A percentile compares a stretch with the other conserved stretches of the same genome.
These are phyloP conservation scores for Aspergillus neoniger DNA, from an alignment of 2,329 filamentous ascomycete genomes.

Conservation along the genomic window DNA sequence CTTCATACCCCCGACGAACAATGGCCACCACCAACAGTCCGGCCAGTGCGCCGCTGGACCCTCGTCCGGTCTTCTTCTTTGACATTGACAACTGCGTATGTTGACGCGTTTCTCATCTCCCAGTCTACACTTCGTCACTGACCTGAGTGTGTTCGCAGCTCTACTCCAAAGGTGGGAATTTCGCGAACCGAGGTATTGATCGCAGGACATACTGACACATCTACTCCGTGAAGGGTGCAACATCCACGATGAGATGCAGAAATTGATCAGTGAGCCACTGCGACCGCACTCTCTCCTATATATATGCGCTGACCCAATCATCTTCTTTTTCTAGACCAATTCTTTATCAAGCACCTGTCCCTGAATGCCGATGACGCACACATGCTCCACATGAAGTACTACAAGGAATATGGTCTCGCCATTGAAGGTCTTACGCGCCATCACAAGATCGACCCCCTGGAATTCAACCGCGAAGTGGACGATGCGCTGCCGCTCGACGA, in stretches of 20 bases:
- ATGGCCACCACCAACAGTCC: slow-evolving; percentile 21
- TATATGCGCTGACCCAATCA: background rate
- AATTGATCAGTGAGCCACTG: slow-evolving; percentile 63
- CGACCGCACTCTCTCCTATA: background rate
- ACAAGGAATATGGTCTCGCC: slow-evolving; percentile 93
- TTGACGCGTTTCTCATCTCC: slow-evolving; percentile 15
- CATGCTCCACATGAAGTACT: slow-evolving; percentile 86
- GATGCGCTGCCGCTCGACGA: slow-evolving; percentile 87
- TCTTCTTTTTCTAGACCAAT: slow-evolving; percentile 49
- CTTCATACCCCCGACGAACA: slow-evolving; percentile 19
- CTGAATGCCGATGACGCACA: slow-evolving; percentile 77
- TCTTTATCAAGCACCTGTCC: slow-evolving; percentile 69
- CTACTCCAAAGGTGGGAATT: slow-evolving; percentile 72
- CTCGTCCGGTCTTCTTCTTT: slow-evolving; percentile 68
- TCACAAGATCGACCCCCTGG: slow-evolving; percentile 91
- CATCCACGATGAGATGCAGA: slow-evolving; percentile 85
- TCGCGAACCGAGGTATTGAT: slow-evolving; percentile 2
- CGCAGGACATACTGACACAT: slow-evolving; percentile 7
- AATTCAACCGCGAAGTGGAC: slow-evolving; percentile 93
- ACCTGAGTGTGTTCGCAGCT: slow-evolving; percentile 51
- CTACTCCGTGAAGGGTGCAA: slow-evolving; percentile 60
- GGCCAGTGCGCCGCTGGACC: slow-evolving; percentile 31
- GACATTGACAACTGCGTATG: slow-evolving; percentile 95
- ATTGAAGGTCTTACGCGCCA: slow-evolving; percentile 92
- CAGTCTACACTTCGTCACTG: slow-evolving; percentile 11